Percentiles rank a stretch among this genome's conserved stretches.
These are phyloP conservation scores for Citrus mangshanensis DNA, from an alignment of 345 rosid species.

Conservation along the genomic window DNA sequence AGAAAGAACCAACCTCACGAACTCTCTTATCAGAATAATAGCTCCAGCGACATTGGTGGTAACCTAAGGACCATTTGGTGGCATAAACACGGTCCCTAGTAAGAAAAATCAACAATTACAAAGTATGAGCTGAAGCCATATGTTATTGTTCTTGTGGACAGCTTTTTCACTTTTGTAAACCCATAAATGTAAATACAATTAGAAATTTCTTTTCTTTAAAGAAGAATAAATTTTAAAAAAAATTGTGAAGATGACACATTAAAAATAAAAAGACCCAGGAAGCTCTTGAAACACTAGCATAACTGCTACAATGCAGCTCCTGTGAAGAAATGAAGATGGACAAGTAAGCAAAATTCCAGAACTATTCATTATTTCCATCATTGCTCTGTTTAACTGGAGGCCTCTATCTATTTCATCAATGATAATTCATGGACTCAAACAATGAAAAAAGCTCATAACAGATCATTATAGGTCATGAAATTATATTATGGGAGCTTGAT, in stretches of 20 bases:
- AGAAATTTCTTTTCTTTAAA: not conserved
- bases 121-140: not conserved
- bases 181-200: not conserved
- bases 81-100: constrained; percentile 84
- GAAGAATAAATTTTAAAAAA: not conserved
- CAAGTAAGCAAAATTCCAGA: not conserved
- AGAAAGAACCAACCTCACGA: constrained; percentile 69
- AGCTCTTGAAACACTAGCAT: not conserved
- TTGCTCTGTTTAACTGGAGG: not conserved
- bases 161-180: not conserved
- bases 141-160: not conserved
- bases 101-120: not conserved
- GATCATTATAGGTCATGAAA: not conserved
- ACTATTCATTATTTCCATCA: not conserved
- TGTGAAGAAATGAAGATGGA: not conserved
- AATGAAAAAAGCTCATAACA: not conserved
- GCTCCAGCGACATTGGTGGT: constrained; percentile 96
- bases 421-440: not conserved
- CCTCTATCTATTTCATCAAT: no score
- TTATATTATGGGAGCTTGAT: not conserved
- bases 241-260: not conserved
- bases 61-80: constrained; percentile 95
- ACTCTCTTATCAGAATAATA: constrained; percentile 77
- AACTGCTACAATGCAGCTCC: not conserved
- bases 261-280: not conserved